Percentiles rank a stretch among this genome's conserved stretches.
phyloP scores from a whole-genome alignment of 1,139 yeast species.

The Blastobotrys ciferrii region DNA sequence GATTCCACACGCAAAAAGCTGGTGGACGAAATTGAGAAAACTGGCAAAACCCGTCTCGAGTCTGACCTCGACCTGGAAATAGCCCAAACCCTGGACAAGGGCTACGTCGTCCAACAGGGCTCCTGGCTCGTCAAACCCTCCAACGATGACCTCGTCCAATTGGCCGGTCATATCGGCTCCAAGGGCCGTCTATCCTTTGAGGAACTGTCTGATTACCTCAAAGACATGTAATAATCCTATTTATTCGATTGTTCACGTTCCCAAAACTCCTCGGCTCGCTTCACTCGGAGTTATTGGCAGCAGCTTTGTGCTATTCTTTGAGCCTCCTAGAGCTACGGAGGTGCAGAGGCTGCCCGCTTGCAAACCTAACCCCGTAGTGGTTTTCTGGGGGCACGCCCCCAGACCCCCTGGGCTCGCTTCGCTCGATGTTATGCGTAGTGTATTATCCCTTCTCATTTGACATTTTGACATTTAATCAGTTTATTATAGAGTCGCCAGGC shows the following conservation, averaged over 20 bases:
- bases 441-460: no score
- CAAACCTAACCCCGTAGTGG: no score
- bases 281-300: no score
- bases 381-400: no score
- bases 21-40: slow-evolving; percentile 13
- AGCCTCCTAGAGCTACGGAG: no score
- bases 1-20: slow-evolving; percentile 13
- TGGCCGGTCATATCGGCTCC: slow-evolving; percentile 6
- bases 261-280: neutral
- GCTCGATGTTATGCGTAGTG: no score
- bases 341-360: no score
- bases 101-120: slow-evolving; percentile 14
- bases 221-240: no score
- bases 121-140: slow-evolving; percentile 8
- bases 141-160: neutral
- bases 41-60: slow-evolving; percentile 17
- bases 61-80: slow-evolving; percentile 19
- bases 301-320: no score
- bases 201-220: slow-evolving; percentile 8
- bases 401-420: no score
- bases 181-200: slow-evolving; percentile 18
- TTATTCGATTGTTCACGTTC: neutral
- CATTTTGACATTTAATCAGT: no score
- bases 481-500: no score
- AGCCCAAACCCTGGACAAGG: slow-evolving; percentile 16